Evolutionary conservation across 768 basidiomycete species (phyloP).

Genomic region (Cubamyces sp.): DNA sequence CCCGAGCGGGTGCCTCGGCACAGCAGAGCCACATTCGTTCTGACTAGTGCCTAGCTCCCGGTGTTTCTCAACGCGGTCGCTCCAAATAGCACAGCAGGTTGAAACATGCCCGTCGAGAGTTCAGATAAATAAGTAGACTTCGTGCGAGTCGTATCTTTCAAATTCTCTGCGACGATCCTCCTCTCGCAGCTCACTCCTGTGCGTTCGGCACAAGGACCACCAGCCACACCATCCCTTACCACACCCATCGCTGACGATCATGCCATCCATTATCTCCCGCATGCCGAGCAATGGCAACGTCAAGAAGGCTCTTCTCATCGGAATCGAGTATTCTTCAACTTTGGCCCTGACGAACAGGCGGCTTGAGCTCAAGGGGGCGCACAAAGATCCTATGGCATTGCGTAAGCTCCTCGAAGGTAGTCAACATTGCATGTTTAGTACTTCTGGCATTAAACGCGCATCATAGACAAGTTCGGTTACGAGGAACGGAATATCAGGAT

Average conservation of each 20-base stretch:
- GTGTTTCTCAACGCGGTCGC: conserved; percentile 13
- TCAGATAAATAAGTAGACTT: conserved; percentile 2
- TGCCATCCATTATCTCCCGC: conserved; percentile 1
- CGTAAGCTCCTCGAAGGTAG: conserved; percentile 42
- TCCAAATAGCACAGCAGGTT: conserved; percentile 14
- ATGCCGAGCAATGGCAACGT: not conserved
- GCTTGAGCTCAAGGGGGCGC: conserved; percentile 39
- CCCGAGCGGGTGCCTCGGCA: not conserved
- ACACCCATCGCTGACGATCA: not conserved
- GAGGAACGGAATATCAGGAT: conserved; percentile 43
- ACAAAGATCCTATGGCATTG: conserved; percentile 43
- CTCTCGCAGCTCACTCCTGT: not conserved
- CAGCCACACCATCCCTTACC: not conserved
- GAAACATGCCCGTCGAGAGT: not conserved
- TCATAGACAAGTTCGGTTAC: conserved; percentile 44
- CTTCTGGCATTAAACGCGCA: not conserved
- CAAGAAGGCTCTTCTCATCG: conserved; percentile 22
- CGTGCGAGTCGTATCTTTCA: not conserved
- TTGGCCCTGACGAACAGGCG: not conserved
- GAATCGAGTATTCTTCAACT: conserved; percentile 16
- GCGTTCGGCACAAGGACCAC: not conserved
- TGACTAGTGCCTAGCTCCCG: conserved; percentile 1
- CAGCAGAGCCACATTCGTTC: conserved; percentile 13
- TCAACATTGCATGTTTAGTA: not conserved
- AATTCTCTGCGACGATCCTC: not conserved